These are phyloP conservation scores for Pseudozyma sp. DNA, from an alignment of 1,284 basidiomycete genomes.

Conservation along the genomic window DNA sequence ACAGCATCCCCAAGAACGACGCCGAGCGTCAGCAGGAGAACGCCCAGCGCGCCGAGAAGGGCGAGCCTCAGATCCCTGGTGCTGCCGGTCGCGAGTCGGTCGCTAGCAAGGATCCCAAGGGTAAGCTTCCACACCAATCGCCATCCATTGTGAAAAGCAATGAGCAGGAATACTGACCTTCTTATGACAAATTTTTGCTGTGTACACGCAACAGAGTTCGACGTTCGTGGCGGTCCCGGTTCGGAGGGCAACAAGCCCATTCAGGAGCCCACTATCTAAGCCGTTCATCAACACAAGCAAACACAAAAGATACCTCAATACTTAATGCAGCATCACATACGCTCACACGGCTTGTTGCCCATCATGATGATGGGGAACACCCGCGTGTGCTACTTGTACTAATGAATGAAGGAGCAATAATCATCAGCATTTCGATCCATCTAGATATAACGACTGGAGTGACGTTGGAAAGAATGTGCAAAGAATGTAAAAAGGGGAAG, in stretches of 20 bases:
- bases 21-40: slow-evolving; percentile 49
- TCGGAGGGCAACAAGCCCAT: slow-evolving; percentile 49
- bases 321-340: slow-evolving; percentile 2
- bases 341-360: neutral
- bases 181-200: neutral
- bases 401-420: slow-evolving; percentile 2
- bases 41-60: slow-evolving; percentile 38
- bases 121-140: slow-evolving; percentile 22
- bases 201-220: slow-evolving; percentile 37
- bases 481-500: neutral
- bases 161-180: neutral
- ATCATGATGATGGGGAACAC: neutral
- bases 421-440: slow-evolving; percentile 4
- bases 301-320: neutral
- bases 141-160: neutral
- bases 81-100: slow-evolving; percentile 49
- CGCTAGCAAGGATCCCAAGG: slow-evolving; percentile 49
- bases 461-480: neutral
- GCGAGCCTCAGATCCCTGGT: slow-evolving; percentile 51
- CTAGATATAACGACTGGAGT: neutral
- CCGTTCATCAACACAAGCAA: neutral
- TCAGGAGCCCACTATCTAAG: slow-evolving; percentile 51
- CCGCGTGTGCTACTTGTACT: slow-evolving; percentile 4
- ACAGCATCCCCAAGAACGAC: slow-evolving; percentile 33
- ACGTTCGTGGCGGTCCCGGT: slow-evolving; percentile 53